Base-by-base conservation (phyloP, 2,329 filamentous ascomycete species). In the Fusarium musae region DNA sequence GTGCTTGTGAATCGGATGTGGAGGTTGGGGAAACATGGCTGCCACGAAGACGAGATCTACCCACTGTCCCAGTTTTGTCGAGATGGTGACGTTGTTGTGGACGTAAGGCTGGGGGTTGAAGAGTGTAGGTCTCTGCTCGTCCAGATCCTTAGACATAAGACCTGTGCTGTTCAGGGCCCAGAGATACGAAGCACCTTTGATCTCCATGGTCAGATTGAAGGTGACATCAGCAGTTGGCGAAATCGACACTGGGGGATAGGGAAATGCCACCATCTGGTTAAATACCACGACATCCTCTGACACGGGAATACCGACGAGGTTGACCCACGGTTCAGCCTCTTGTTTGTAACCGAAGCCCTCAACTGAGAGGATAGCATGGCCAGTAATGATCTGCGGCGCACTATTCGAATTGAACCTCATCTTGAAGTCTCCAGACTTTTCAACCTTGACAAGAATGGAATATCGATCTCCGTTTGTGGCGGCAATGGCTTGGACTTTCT, bases 1-100 rank as follows among this genome's bases (percentile, higher is more conserved):
- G 79, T 92, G 90, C 82, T 91, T 91, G 84, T 92, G 90, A 57
- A 92, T 87, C 0, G 89, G 87, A 66, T 92, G 90, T 15, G 80
- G 76, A 2, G 82, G 88, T 74, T 89, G 87, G 11, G 86, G 81
- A 6, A 80, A 79, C 5, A 77, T 77, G n/a, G 79, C 77, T 4
- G 86, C 80, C 36, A 84, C 79, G 66, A 89, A 82, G 69, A 91
- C 82, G n/a, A 90, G 75, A 74, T 91, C 89, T 13, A 90, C 81
- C 88, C 88, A 90, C 4, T 85, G 83, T 70, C 81, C 79, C 64
- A 85, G 83, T 30, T 72, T 75, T 12, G 86, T 88, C 10, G 81
- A 80, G 63, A 89, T 83, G 23, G 86, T 87, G 42, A 87, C 80
- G 66, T 89, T 86, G 64, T 84, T 81, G 13, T 79, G 64, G 2